Evolutionary conservation across 768 basidiomycete genomes (phyloP).

Genomic region (Lentinula guzmanii): DNA sequence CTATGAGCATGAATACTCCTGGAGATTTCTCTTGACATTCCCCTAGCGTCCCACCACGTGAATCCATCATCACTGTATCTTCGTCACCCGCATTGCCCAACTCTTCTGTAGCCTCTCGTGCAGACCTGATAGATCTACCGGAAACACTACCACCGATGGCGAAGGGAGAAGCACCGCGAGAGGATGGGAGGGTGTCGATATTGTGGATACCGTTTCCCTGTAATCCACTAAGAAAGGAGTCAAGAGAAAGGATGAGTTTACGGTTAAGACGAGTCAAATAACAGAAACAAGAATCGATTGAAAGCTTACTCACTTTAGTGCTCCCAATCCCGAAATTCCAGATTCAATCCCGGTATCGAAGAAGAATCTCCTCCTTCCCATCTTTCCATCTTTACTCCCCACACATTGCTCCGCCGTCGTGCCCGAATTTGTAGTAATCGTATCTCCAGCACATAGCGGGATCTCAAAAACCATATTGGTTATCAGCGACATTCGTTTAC

Average conservation of each 20-base stretch:
- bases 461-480: background rate
- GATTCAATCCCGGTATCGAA: background rate
- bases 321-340: background rate
- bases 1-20: too few species aligned
- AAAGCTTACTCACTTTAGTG: background rate
- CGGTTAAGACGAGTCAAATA: too few species aligned
- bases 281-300: too few species aligned
- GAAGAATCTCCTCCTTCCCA: background rate
- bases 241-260: too few species aligned
- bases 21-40: background rate
- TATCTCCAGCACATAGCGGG: background rate
- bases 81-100: background rate
- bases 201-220: background rate
- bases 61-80: background rate
- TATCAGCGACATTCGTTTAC: background rate
- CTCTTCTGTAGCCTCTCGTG: background rate
- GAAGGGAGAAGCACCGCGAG: background rate
- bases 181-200: background rate
- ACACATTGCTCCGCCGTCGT: background rate
- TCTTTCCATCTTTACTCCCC: background rate
- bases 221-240: background rate
- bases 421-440: background rate
- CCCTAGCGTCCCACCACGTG: background rate
- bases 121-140: background rate
- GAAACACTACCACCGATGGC: background rate